phyloP scores from a whole-genome alignment of 306 rosid species.

The Carpinus viminea region DNA sequence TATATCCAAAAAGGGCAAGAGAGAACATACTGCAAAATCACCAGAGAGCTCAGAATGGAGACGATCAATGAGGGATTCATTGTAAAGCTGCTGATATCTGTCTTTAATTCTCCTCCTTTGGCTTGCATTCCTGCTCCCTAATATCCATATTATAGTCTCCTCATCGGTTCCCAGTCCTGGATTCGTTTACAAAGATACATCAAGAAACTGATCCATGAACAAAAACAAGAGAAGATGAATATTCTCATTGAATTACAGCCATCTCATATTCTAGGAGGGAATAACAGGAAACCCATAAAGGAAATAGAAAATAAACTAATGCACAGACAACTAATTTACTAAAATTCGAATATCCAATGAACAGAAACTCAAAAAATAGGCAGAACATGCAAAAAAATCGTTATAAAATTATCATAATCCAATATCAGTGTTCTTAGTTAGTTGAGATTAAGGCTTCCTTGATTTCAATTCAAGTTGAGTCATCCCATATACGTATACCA shows the following conservation, averaged over 20 bases:
- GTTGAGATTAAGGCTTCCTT: neutral
- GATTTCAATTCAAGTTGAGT: neutral
- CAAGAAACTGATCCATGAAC: constrained; percentile 5
- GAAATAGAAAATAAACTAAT: neutral
- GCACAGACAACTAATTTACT: neutral
- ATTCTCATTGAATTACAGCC: neutral
- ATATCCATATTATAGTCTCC: constrained; percentile 55
- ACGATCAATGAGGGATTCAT: constrained; percentile 64
- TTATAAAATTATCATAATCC: neutral
- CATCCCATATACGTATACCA: neutral
- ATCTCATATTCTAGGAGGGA: neutral
- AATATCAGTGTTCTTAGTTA: neutral
- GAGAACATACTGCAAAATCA: constrained; percentile 74
- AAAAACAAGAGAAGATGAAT: neutral
- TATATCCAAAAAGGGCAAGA: neutral
- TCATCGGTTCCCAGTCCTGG: constrained; percentile 74
- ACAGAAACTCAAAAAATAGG: neutral
- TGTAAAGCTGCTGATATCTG: constrained; percentile 73
- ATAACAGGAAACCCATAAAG: neutral
- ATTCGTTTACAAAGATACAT: constrained; percentile 20
- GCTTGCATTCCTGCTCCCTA: constrained; percentile 76
- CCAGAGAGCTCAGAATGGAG: constrained; percentile 77
- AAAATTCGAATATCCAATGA: constrained; percentile 7
- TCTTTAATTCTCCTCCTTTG: constrained; percentile 74
- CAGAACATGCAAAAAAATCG: neutral